These are phyloP conservation scores for Tieghemostelium lacteum DNA, from an alignment of 78 protist genomes.

Conservation along the genomic window DNA sequence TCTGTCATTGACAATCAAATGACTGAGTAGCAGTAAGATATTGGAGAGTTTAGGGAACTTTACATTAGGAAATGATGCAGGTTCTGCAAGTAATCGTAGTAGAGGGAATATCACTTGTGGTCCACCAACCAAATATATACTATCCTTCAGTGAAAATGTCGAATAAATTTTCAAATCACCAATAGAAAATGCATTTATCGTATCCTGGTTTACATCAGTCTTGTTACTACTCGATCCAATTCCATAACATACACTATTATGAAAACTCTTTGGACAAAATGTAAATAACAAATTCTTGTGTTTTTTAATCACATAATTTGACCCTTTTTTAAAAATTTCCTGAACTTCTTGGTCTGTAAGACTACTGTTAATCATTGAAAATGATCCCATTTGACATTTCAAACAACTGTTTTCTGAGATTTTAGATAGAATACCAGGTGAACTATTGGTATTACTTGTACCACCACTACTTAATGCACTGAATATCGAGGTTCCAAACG, in stretches of 20 bases:
- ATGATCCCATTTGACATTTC: conserved; percentile 57
- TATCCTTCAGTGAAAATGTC: conserved; percentile 63
- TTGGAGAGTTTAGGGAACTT: conserved; percentile 9
- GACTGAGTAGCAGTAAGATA: conserved; percentile 22
- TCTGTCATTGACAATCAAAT: conserved; percentile 15
- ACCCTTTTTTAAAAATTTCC: conserved; percentile 25
- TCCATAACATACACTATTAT: conserved; percentile 59
- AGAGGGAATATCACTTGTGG: conserved; percentile 54
- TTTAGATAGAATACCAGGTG: not conserved
- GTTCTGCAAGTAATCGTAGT: conserved; percentile 6
- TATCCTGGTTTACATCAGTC: not conserved
- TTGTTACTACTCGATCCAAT: conserved; percentile 15
- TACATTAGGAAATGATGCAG: not conserved
- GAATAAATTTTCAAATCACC: conserved; percentile 46
- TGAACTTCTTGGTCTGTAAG: not conserved
- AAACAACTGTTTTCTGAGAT: conserved; percentile 7
- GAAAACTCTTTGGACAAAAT: conserved; percentile 43
- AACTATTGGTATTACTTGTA: not conserved
- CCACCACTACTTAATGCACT: too few species aligned
- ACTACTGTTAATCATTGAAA: conserved; percentile 9
- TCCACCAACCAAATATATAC: conserved; percentile 53
- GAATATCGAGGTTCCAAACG: not conserved
- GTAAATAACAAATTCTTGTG: conserved; percentile 22
- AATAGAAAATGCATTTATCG: conserved; percentile 43
- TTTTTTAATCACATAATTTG: conserved; percentile 31